Evolutionary conservation across 306 rosid species (phyloP).

Genomic region (Fragaria ananassa): DNA sequence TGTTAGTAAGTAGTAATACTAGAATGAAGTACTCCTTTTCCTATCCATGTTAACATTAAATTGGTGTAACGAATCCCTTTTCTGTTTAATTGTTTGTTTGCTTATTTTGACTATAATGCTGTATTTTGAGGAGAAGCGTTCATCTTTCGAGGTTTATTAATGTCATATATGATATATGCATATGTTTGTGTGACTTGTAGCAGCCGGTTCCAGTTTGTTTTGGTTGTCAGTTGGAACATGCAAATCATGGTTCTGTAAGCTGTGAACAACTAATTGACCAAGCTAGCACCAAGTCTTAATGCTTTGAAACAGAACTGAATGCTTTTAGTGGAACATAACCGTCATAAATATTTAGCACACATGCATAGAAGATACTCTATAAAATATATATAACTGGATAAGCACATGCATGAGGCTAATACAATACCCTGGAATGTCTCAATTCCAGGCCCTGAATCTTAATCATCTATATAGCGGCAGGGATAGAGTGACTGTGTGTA

Average conservation of each 20-base stretch:
- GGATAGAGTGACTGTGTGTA: not conserved
- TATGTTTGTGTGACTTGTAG: not conserved
- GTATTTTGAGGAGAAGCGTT: not conserved
- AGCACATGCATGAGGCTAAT: not conserved
- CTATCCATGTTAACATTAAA: not conserved
- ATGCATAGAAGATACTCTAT: not conserved
- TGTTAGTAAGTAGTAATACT: not conserved
- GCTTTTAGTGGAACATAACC: not conserved
- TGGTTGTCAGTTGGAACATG: not conserved
- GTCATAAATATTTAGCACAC: not conserved
- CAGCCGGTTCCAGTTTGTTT: not conserved
- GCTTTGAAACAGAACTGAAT: too few relatives aligned
- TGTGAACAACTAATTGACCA: not conserved
- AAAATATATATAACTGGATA: not conserved
- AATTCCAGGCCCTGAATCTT: too few relatives aligned
- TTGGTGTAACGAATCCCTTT: not conserved
- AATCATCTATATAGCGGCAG: too few relatives aligned
- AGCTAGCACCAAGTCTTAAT: not conserved
- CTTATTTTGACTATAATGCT: not conserved
- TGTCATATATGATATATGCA: not conserved
- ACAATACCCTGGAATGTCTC: not conserved
- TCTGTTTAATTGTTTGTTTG: not conserved
- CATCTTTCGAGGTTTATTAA: not conserved
- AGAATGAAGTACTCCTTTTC: not conserved
- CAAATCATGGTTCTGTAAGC: not conserved